Evolutionary conservation across 345 rosid species (phyloP), one percentile per base, ranked within the genome.

Genomic region (Salix arbutifolia): DNA sequence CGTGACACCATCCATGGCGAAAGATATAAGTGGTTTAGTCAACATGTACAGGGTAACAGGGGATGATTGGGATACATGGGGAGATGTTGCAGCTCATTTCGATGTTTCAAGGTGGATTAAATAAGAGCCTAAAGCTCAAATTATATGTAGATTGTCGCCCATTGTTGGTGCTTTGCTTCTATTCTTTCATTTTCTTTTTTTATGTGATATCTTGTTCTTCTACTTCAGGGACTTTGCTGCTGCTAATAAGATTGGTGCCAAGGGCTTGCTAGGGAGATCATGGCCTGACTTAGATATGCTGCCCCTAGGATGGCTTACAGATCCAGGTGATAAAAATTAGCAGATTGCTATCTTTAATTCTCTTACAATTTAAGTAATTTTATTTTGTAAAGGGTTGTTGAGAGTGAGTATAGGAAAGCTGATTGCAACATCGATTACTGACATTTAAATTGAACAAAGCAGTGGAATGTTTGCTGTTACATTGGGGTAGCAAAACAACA

Each of bases 1-100:
- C 71, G 97, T 79, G 74, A 87, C 91, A 28, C 97, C 99, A 78
- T 74, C 84, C 42, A 83, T 89, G 97, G 97, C 99, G 67, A 88
- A 89, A 86, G 88, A 85, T 71, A 85, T 91, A 48, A 83, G 89
- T 77, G 87, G 83, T 48, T 76, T 90, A 40, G 93, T 86, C 69
- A 93, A 89, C 88, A 89, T 91, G 97, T 95, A 92, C 82, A 87
- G 97, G 81, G 77, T 95, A 75, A 90, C 97, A 11, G 94, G 86
- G n/a, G 99, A 95, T 85, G 97, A 95, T 70, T 95, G 99, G 99
- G 99, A 95, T 77, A 79, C 85, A 37, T 95, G 99, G 99, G 83
- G 78, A 74, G 99, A 95, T 60, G 91, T 93, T 10, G 86, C 81
- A 33, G 35, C 92, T 71, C 99, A 95, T 89, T 95, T 95, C 77